Evolutionary conservation across 768 basidiomycete genomes (phyloP), one percentile per base, ranked within the genome.

Genomic region (Tulasnella sp.): DNA sequence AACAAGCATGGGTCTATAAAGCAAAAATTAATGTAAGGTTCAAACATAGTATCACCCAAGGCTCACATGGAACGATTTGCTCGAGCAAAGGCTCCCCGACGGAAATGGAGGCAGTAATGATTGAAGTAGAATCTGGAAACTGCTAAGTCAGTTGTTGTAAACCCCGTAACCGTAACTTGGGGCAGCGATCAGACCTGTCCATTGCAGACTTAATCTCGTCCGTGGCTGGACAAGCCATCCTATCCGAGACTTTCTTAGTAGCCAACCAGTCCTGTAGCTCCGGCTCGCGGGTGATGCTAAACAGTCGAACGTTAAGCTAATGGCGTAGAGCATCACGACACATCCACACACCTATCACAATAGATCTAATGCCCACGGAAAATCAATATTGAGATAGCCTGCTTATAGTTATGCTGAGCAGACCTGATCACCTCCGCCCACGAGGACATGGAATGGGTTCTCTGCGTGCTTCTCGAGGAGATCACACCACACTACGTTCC

Each of bases 11-110:
- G 59, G 59, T 52, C 59, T 60, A 15, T 15, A 27, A 27, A 45
- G 43, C 12, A 29, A 17, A 30, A n/a, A 49, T 27, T 41, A 30
- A 45, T 15, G 25, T 3, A 15, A 29, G 2, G n/a, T 4, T 24
- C 4, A 44, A 21, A 19, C 19, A 29, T 52, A 57, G 48, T 21
- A 5, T 30, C 43, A 49, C 21, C 59, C 12, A 34, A 62, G 49
- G 76, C 88, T 62, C 72, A 93, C 83, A 97, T 93, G 15, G 87
- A 82, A 63, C 87, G 82, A 68, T 94, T 96, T 8, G 92, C 91
- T 54, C 87, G 75, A 1, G 89, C 88, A 70, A 94, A 97, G 0
- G 90, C 92, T 4, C 92, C 91, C 53, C 81, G 81, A 60, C 92
- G 79, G 73, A 94, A 97, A 48, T 75, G 70, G 51, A 84, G 78